Base-by-base conservation (phyloP, 2,329 filamentous ascomycete species). In the Elsinoe australis region DNA sequence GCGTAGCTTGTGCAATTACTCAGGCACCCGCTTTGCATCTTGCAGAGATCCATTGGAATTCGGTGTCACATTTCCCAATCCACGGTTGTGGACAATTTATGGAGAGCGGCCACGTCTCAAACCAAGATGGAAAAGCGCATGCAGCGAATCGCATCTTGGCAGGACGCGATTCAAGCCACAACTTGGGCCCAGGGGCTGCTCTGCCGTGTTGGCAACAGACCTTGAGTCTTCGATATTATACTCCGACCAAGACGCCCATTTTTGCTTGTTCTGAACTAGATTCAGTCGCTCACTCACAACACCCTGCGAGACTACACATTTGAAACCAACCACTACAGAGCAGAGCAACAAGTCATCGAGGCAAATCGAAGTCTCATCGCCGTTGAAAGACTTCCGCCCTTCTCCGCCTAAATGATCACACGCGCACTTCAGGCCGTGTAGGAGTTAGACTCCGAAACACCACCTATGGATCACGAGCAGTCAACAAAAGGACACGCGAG, bases 401-500 rank as follows among this genome's bases (percentile, higher is more conserved):
- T 44, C 39, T 44, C 39, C 39, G 39, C 39, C 17, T 26, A 44
- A 44, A 44, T 44, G 39, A 31, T 44, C 39, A 44, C 39, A 32
- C 24, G 39, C 24, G 32, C 39, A 31, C 21, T 7, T n/a, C 10
- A 44, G 28, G 26, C 26, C 39, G 39, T 44, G 39, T 32, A 44
- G 14, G 24, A 32, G 39, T 21, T 15, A 18, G 24, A 24, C 39
- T 44, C 39, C 28, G 24, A 17, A 31, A 44, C 39, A 44, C 39
- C 39, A 28, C 24, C 39, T 21, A 50, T 50, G 48, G 48, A 50
- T 18, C 21, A 33, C 31, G 48, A 44, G 15, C 36, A 44, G n/a
- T 26, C 48, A 18, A 33, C 28, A 19, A 50, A 44, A 10, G 50
- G 46, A 24, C 50, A 52, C 39, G 31, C 38, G 15, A 29, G 50